Conservation (phyloP, 805 yeast species). For the Lachancea quebecensis region DNA sequence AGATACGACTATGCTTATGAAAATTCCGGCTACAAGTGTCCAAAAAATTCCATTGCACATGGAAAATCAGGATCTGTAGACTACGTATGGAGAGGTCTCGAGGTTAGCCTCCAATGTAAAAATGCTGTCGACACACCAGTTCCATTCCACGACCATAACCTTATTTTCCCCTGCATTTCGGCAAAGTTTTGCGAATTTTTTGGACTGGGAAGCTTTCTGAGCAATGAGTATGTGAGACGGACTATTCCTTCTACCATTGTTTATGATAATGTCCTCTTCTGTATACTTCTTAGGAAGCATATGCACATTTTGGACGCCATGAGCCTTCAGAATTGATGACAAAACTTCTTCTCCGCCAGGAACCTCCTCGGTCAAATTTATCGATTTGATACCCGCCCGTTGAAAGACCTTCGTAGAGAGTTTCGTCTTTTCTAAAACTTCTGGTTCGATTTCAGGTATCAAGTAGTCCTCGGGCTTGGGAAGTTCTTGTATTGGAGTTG, state of each 20-base stretch:
- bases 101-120: slow-evolving; percentile 19
- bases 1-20: background rate
- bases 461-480: slow-evolving; percentile 28
- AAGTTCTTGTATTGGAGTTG: slow-evolving; percentile 10
- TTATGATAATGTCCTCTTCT: slow-evolving; percentile 12
- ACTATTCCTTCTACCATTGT: slow-evolving; percentile 6
- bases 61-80: slow-evolving; percentile 3
- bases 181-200: slow-evolving; percentile 18
- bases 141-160: slow-evolving; percentile 28
- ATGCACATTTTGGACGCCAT: slow-evolving; percentile 22
- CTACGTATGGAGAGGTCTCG: slow-evolving; percentile 6
- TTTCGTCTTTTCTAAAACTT: slow-evolving; percentile 14
- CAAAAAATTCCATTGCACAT: too few species aligned
- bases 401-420: slow-evolving; percentile 21
- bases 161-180: slow-evolving; percentile 6
- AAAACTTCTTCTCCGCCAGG: slow-evolving; percentile 26
- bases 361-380: slow-evolving; percentile 24
- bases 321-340: slow-evolving; percentile 21
- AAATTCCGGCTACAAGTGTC: background rate
- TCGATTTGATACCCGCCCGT: slow-evolving; percentile 15
- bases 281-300: slow-evolving; percentile 18
- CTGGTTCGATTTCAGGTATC: slow-evolving; percentile 31
- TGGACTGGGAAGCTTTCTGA: slow-evolving; percentile 26
- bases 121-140: slow-evolving; percentile 29
- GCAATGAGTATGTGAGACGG: slow-evolving; percentile 23